These are phyloP conservation scores for Trametes elegans DNA, from an alignment of 768 basidiomycete species.

Conservation along the genomic window DNA sequence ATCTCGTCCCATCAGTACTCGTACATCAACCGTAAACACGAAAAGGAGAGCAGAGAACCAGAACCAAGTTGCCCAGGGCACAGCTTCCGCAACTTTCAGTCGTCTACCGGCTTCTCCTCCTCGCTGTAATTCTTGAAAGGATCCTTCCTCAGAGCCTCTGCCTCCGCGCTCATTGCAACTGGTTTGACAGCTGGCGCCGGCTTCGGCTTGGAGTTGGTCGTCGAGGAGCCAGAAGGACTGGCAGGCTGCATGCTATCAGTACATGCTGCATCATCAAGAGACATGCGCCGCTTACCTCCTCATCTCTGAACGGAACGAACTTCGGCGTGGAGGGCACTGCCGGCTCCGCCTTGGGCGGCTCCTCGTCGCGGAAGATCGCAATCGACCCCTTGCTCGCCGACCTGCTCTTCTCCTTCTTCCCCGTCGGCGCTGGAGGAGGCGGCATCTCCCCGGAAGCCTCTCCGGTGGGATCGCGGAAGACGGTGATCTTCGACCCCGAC, in stretches of 20 bases:
- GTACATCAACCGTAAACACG: neutral
- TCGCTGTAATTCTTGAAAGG: conserved; percentile 73
- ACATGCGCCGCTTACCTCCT: conserved; percentile 37
- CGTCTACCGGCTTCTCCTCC: conserved; percentile 21
- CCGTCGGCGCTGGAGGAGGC: conserved; percentile 37
- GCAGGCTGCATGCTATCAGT: conserved; percentile 25
- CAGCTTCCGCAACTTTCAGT: no score
- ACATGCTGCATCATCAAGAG: neutral
- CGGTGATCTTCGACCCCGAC: conserved; percentile 55
- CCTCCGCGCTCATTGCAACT: conserved; percentile 53
- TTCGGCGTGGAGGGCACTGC: conserved; percentile 47
- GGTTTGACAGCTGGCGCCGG: conserved; percentile 38
- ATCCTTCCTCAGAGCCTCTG: conserved; percentile 75
- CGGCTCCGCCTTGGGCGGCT: conserved; percentile 8
- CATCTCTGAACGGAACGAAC: conserved; percentile 74
- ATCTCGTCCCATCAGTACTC: neutral
- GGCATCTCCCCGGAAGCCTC: conserved; percentile 26
- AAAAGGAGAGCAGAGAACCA: neutral
- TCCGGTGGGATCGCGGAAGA: conserved; percentile 60
- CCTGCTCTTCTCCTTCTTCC: conserved; percentile 14
- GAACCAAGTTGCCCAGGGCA: no score
- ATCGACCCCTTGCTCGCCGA: conserved; percentile 11
- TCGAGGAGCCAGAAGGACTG: conserved; percentile 31
- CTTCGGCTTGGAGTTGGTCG: conserved; percentile 54
- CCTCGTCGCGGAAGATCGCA: conserved; percentile 24